Conservation (phyloP, 2,329 filamentous ascomycete genomes). For the Colletotrichum euphorbiae region DNA sequence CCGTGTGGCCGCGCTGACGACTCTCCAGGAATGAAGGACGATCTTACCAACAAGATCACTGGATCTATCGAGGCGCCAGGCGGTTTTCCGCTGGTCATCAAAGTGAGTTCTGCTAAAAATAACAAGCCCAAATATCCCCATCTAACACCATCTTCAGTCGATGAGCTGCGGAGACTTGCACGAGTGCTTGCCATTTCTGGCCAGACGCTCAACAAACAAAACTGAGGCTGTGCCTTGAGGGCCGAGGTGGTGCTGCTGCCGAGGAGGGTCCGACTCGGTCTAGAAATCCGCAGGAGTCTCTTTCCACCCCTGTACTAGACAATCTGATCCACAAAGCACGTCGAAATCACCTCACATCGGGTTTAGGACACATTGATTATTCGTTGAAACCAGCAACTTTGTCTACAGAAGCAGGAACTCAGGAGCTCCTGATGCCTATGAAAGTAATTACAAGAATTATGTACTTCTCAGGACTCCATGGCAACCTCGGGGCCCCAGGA, state of each 20-base stretch:
- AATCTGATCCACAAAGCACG: too few relatives aligned
- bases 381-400: slow-evolving; percentile 9
- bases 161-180: slow-evolving; percentile 1
- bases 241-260: not conserved
- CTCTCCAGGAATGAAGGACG: slow-evolving; percentile 1
- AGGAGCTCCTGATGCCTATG: slow-evolving; percentile 16
- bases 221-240: not conserved
- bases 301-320: not conserved
- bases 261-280: not conserved
- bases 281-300: not conserved
- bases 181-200: not conserved
- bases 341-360: not conserved
- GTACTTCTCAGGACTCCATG: slow-evolving; percentile 12
- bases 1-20: not conserved
- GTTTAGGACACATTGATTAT: not conserved
- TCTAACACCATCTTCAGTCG: not conserved
- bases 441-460: slow-evolving; percentile 37
- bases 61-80: not conserved
- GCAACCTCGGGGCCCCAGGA: not conserved
- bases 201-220: not conserved
- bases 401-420: slow-evolving; percentile 21
- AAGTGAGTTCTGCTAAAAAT: not conserved
- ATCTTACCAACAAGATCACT: slow-evolving; percentile 2
- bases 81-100: not conserved
- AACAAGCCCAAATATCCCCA: too few relatives aligned